Percentiles rank a stretch among this genome's conserved stretches.
Evolutionary conservation across 202 grass and related monocot species (phyloP).

Genomic region (Alloteropsis angusta): DNA sequence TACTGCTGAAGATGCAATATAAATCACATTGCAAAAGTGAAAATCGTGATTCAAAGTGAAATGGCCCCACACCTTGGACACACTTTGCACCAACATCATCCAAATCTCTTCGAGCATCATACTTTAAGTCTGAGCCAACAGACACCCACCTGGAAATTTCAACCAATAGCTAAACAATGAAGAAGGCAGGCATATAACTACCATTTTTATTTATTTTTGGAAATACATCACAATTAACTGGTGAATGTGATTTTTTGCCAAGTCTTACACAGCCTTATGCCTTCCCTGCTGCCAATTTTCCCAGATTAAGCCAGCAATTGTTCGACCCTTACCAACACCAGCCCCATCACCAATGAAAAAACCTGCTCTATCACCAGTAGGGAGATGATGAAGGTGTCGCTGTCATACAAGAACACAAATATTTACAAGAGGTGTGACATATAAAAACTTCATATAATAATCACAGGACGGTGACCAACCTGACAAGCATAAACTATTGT

Average conservation of each 20-base stretch:
- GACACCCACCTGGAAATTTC: constrained; percentile 77
- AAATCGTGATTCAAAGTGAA: too few species aligned
- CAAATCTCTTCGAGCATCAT: constrained; percentile 94
- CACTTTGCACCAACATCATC: constrained; percentile 95
- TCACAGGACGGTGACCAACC: too few species aligned
- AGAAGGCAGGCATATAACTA: too few species aligned
- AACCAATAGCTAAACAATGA: too few species aligned
- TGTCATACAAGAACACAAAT: constrained; percentile 58
- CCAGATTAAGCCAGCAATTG: constrained; percentile 95
- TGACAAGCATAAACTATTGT: constrained; percentile 96
- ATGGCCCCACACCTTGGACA: constrained; percentile 94
- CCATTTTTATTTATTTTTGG: too few species aligned
- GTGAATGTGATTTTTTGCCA: too few species aligned
- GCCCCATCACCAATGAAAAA: constrained; percentile 98
- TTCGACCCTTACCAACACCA: constrained; percentile 98
- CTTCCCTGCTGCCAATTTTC: constrained; percentile 95
- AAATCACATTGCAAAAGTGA: constrained; percentile 6
- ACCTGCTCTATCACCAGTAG: constrained; percentile 81
- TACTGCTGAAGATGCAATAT: constrained; percentile 14
- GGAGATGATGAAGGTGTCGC: constrained; percentile 85
- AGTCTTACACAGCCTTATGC: constrained; percentile 62
- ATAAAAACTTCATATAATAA: too few species aligned
- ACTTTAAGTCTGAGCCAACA: constrained; percentile 84
- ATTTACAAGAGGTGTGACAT: too few species aligned
- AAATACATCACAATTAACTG: too few species aligned